Conservation (phyloP, 345 rosid genomes). For the Hibiscus tridactylites region DNA sequence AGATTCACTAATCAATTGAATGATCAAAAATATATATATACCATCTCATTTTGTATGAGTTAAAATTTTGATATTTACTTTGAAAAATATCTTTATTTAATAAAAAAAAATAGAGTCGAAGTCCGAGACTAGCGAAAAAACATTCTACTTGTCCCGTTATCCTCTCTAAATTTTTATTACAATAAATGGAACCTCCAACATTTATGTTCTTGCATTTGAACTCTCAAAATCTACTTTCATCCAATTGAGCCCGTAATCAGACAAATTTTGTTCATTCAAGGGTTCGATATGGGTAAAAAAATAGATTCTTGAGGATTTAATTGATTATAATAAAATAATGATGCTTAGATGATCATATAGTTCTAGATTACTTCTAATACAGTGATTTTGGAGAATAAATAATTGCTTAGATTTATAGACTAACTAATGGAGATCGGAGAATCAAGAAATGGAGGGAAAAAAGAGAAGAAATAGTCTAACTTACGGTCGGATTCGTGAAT, state of each 20-base stretch:
- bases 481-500: slow-evolving; percentile 92
- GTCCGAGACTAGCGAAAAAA: too few relatives aligned
- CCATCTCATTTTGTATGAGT: too few relatives aligned
- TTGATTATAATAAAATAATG: background rate
- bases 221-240: background rate
- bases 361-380: background rate
- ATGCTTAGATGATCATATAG: background rate
- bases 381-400: too few relatives aligned
- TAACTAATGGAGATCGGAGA: background rate
- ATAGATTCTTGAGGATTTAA: background rate
- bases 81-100: too few relatives aligned
- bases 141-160: too few relatives aligned
- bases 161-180: background rate
- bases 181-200: background rate
- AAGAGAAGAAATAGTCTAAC: slow-evolving; percentile 21
- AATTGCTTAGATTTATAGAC: background rate
- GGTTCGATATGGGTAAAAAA: background rate
- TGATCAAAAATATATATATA: too few relatives aligned
- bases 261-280: background rate
- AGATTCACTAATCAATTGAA: too few relatives aligned
- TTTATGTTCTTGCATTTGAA: background rate
- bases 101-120: too few relatives aligned
- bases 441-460: background rate
- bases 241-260: background rate
- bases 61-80: too few relatives aligned